phyloP scores from a whole-genome alignment of 768 basidiomycete genomes.

The Podaxis mareebaensis region DNA sequence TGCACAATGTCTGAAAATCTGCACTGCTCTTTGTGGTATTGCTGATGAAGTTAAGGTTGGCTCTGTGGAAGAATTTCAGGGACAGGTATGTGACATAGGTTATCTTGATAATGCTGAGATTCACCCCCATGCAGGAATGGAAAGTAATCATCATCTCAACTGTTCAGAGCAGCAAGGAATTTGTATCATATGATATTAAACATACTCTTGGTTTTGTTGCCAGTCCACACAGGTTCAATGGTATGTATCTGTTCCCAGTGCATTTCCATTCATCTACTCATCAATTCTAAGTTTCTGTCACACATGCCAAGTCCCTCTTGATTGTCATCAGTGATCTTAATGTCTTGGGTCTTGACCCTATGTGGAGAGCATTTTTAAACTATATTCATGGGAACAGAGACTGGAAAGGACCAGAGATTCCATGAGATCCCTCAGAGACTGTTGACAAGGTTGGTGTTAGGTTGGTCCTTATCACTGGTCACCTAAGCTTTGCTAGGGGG shows the following conservation, averaged over 20 bases:
- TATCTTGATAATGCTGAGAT: conserved; percentile 25
- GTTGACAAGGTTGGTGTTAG: conserved; percentile 35
- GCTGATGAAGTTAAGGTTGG: conserved; percentile 56
- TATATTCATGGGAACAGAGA: conserved; percentile 54
- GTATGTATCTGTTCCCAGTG: conserved; percentile 30
- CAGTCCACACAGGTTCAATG: conserved; percentile 60
- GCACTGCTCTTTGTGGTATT: conserved; percentile 32
- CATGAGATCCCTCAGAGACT: conserved; percentile 48
- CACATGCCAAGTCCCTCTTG: conserved; percentile 59
- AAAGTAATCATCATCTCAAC: conserved; percentile 59
- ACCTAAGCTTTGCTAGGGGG: no score
- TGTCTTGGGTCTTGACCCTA: conserved; percentile 60
- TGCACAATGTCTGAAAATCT: conserved; percentile 55
- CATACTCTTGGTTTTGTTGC: conserved; percentile 63
- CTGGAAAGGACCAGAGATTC: conserved; percentile 51
- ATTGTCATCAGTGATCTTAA: conserved; percentile 61
- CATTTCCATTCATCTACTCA: neutral
- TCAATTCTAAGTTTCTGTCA: conserved; percentile 50
- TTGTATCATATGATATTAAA: conserved; percentile 51
- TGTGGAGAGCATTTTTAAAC: conserved; percentile 63
- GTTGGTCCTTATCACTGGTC: no score
- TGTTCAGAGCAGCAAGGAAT: conserved; percentile 55
- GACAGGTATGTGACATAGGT: conserved; percentile 41
- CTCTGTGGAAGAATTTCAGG: conserved; percentile 69
- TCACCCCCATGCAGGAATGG: conserved; percentile 41